These are phyloP conservation scores for Babesia gibsoni DNA, from an alignment of 169 alveolate genomes.

Conservation along the genomic window DNA sequence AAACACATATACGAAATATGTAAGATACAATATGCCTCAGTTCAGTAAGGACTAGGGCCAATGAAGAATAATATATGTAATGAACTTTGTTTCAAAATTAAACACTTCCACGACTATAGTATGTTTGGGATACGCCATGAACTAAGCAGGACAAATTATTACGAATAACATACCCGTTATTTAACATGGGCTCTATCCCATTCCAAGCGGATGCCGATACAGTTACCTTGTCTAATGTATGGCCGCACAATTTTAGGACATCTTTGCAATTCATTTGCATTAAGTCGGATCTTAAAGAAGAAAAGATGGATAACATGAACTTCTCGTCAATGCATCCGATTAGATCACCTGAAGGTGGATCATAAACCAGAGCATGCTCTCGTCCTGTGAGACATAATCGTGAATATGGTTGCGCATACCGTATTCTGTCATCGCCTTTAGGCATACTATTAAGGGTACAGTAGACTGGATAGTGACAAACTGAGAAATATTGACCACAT, in stretches of 20 bases:
- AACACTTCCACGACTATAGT: too few species aligned
- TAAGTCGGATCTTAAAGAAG: not conserved
- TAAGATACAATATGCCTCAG: too few species aligned
- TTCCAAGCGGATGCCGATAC: conserved; percentile 8
- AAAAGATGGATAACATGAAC: not conserved
- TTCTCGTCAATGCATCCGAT: conserved; percentile 53
- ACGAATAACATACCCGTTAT: not conserved
- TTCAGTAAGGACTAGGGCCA: too few species aligned
- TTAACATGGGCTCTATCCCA: not conserved
- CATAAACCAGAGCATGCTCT: conserved; percentile 47
- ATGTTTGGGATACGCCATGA: too few species aligned
- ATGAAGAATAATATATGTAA: too few species aligned
- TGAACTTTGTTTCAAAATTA: too few species aligned
- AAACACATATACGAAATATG: too few species aligned
- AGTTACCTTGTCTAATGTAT: not conserved
- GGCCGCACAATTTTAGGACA: not conserved
- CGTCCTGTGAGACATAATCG: not conserved
- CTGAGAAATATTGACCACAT: not conserved
- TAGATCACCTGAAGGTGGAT: conserved; percentile 1
- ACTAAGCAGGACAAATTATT: not conserved
- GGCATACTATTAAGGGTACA: conserved; percentile 31
- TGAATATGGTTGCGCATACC: not conserved
- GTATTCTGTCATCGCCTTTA: conserved; percentile 37
- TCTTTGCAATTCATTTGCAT: not conserved
- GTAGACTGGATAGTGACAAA: conserved; percentile 26